Evolutionary conservation across 2,329 filamentous ascomycete species (phyloP).

Genomic region (Beauveria caledonica): DNA sequence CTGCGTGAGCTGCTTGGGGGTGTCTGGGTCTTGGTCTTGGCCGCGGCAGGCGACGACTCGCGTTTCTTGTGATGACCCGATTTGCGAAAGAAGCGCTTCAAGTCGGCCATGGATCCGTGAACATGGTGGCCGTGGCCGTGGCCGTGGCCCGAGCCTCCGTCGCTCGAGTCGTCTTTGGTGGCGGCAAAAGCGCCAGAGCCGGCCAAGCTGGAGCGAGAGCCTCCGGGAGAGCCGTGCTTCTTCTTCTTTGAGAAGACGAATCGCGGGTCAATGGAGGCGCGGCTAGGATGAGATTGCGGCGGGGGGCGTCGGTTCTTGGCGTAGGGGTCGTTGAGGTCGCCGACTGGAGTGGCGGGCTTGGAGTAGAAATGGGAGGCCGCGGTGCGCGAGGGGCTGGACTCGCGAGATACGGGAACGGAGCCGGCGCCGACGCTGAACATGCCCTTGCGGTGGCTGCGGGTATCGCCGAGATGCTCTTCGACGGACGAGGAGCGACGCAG

Average conservation of each 20-base stretch:
- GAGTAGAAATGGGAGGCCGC: conserved; percentile 57
- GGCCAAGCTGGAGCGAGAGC: conserved; percentile 43
- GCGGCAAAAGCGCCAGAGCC: conserved; percentile 34
- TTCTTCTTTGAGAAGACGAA: conserved; percentile 79
- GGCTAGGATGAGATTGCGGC: conserved; percentile 54
- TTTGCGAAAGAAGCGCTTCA: conserved; percentile 94
- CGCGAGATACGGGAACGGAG: conserved; percentile 50
- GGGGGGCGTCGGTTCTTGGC: conserved; percentile 71
- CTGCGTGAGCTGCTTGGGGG: conserved; percentile 37
- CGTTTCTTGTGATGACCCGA: conserved; percentile 60
- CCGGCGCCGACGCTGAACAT: conserved; percentile 45
- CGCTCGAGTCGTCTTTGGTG: conserved; percentile 27
- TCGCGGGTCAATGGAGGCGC: conserved; percentile 61
- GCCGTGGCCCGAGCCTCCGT: conserved; percentile 17
- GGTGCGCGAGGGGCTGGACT: conserved; percentile 57
- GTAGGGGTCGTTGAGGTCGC: conserved; percentile 78
- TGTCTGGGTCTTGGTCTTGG: conserved; percentile 42
- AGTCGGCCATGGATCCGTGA: conserved; percentile 81
- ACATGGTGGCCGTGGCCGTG: conserved; percentile 18
- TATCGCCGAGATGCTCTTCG: conserved; percentile 26
- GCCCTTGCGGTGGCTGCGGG: conserved; percentile 40
- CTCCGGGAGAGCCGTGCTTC: conserved; percentile 48
- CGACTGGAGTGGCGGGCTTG: conserved; percentile 69
- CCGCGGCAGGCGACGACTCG: conserved; percentile 53
- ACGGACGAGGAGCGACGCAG: conserved; percentile 34